Evolutionary conservation across 352 stramenopile species (phyloP), one percentile per base, ranked within the genome.

Genomic region (Pythium oligandrum): DNA sequence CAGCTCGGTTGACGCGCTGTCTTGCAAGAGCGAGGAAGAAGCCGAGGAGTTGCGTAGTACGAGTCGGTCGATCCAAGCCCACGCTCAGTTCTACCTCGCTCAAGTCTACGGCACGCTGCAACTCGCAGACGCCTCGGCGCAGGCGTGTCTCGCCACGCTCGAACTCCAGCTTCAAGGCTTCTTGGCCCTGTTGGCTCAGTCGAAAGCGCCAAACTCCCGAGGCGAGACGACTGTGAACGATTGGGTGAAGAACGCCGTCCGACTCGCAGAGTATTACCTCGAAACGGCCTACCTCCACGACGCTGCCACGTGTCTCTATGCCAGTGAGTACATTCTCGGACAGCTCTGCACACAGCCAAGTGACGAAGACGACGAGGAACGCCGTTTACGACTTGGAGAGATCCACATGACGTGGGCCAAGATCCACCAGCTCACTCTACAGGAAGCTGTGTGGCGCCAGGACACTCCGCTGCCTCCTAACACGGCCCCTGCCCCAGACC

Each of bases 71-170:
- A 40, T 59, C 7, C 72, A 73, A 12, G 80, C 72, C 4, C 74
- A 86, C 51, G 59, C 76, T 39, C 67, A 85, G 36, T 89, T 91
- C 49, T 91, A 87, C 56, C 51, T 91, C 43, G 80, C 80, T 5
- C 80, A 91, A 44, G 66, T 88, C 34, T 91, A 84, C 44, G 73
- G 71, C 11, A 65, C 60, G 7, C 67, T 91, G 12, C 56, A 75
- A 6, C 51, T 70, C 37, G 59, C 74, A 1, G 70, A 81, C 26
- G 66, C 74, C 32, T 88, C 80, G 11, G 78, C 80, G 6, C 61
- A 53, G 57, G 85, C 75, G 51, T 91, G 80, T 45, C 57, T 84
- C 26, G 64, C 66, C 11, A 91, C 80, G n/a, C 61, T 91, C 1
- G 74, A 86, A 54, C 53, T 83, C 32, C 80, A 91, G 44, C 44